phyloP scores from a whole-genome alignment of 768 basidiomycete genomes.

The Russula ochroleuca region DNA sequence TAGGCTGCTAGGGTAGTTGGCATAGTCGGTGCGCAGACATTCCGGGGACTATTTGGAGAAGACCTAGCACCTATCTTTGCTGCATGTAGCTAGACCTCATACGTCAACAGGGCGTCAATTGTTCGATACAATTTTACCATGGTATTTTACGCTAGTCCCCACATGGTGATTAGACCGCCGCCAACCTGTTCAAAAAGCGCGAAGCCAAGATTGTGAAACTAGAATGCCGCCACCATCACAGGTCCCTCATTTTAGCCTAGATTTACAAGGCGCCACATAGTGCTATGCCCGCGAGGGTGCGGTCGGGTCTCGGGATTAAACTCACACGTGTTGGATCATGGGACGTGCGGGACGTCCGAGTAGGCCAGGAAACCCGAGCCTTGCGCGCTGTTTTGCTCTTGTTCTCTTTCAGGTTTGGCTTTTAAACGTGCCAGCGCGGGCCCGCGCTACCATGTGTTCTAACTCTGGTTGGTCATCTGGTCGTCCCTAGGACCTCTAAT shows the following conservation, averaged over 20 bases:
- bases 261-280: background rate
- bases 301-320: background rate
- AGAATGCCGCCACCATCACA: background rate
- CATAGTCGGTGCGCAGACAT: background rate
- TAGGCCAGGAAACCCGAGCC: background rate
- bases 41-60: background rate
- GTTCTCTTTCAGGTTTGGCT: background rate
- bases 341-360: background rate
- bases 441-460: too few species aligned
- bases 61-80: background rate
- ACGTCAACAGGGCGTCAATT: background rate
- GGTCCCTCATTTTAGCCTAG: background rate
- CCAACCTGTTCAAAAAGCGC: background rate
- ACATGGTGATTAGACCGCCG: background rate
- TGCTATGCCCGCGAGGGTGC: background rate
- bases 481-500: too few species aligned
- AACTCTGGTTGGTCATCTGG: too few species aligned
- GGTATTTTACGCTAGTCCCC: background rate
- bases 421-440: background rate
- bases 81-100: conserved; percentile 6
- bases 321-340: background rate
- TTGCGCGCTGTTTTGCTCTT: background rate
- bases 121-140: conserved; percentile 4
- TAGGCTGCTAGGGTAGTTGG: conserved; percentile 32
- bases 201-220: background rate